Percentiles rank a stretch among this genome's conserved stretches.
Evolutionary conservation across 2,329 filamentous ascomycete genomes (phyloP).

Genomic region (Aspergillus felis): DNA sequence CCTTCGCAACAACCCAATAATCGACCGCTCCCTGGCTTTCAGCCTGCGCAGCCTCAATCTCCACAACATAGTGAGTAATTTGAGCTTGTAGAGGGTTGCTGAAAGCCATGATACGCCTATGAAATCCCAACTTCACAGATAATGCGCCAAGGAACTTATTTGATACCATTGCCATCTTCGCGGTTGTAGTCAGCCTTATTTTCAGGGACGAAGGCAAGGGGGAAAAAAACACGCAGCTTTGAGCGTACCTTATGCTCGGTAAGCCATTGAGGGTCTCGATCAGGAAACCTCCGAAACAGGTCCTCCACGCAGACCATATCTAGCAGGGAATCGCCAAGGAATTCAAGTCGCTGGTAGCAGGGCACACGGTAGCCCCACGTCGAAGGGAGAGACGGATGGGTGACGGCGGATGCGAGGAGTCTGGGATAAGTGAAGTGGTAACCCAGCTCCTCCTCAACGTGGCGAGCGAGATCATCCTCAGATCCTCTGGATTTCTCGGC

Average conservation of each 20-base stretch:
- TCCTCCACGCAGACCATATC: constrained; percentile 83
- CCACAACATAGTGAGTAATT: constrained; percentile 48
- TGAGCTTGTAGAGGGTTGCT: constrained; percentile 38
- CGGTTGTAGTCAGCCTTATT: constrained; percentile 7
- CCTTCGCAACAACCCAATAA: constrained; percentile 41
- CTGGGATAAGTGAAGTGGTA: constrained; percentile 72
- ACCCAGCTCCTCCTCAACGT: constrained; percentile 57
- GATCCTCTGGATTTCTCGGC: constrained; percentile 56
- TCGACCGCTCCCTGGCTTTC: constrained; percentile 34
- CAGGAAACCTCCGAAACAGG: constrained; percentile 71
- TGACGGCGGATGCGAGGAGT: constrained; percentile 78
- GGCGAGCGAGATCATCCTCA: constrained; percentile 64
- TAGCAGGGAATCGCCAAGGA: constrained; percentile 82
- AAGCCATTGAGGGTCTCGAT: constrained; percentile 88
- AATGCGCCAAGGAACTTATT: constrained; percentile 89
- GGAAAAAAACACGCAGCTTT: background rate
- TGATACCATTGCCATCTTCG: constrained; percentile 87
- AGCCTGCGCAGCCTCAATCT: constrained; percentile 29
- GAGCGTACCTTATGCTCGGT: constrained; percentile 77
- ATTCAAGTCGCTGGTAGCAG: constrained; percentile 86
- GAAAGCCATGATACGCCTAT: constrained; percentile 62
- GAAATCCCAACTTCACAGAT: constrained; percentile 72
- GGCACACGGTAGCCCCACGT: constrained; percentile 70
- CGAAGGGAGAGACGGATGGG: constrained; percentile 76
- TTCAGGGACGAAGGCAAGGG: background rate